Percentiles rank a stretch among this genome's conserved stretches.
Conservation (phyloP, 805 yeast genomes). For the Brettanomyces custersianus region DNA sequence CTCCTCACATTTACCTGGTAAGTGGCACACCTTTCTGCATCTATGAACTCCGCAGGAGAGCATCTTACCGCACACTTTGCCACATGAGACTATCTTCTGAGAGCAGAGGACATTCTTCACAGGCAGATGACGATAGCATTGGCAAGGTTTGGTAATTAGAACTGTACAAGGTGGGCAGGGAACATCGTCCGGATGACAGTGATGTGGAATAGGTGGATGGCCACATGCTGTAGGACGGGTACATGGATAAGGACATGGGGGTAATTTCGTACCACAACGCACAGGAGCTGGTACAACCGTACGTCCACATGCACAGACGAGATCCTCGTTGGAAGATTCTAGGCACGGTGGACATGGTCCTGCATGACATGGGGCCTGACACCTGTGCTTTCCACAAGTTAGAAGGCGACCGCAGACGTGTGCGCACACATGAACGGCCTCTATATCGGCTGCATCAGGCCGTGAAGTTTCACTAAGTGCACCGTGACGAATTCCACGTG, state of each 20-base stretch:
- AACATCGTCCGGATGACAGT: conserved; percentile 60
- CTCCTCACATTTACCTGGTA: conserved; percentile 46
- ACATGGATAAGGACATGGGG: conserved; percentile 62
- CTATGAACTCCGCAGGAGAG: conserved; percentile 40
- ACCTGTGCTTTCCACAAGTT: conserved; percentile 57
- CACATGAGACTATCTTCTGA: conserved; percentile 62
- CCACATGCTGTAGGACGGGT: conserved; percentile 53
- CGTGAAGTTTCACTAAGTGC: conserved; percentile 21
- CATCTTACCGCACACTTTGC: conserved; percentile 45
- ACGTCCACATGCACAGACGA: conserved; percentile 72
- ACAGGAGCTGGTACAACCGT: conserved; percentile 77
- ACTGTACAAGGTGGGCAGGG: conserved; percentile 74
- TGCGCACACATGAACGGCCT: conserved; percentile 68
- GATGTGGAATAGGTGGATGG: conserved; percentile 59
- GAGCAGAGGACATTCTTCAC: conserved; percentile 64
- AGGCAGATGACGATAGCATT: conserved; percentile 22
- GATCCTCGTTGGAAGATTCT: conserved; percentile 72
- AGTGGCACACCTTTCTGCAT: conserved; percentile 50
- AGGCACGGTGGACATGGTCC: conserved; percentile 78
- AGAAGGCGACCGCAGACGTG: conserved; percentile 52
- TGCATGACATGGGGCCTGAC: conserved; percentile 64
- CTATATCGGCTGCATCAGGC: conserved; percentile 52
- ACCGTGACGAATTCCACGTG: conserved; percentile 42
- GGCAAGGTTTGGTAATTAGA: conserved; percentile 19
- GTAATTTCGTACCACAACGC: conserved; percentile 67